These are phyloP conservation scores for Solanum etuberosum DNA, from an alignment of 257 asterid genomes.

Conservation along the genomic window DNA sequence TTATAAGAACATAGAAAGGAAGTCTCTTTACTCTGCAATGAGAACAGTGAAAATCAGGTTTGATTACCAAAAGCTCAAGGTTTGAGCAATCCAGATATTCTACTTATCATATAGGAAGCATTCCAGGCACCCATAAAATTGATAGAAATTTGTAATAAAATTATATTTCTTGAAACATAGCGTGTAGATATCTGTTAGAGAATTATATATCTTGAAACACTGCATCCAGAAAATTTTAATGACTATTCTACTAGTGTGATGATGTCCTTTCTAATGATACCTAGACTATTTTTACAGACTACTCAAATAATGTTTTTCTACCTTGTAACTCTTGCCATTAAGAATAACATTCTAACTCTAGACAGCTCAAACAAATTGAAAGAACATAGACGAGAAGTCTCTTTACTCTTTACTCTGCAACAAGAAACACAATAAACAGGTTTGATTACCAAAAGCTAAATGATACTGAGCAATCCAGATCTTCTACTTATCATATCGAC, in stretches of 20 bases:
- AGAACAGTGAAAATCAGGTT: neutral
- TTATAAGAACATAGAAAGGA: neutral
- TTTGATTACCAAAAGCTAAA: neutral
- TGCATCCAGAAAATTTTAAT: neutral
- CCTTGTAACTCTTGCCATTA: neutral
- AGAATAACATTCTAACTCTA: neutral
- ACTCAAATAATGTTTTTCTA: neutral
- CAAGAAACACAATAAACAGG: neutral
- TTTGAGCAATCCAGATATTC: neutral
- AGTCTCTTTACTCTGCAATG: neutral
- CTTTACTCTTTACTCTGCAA: neutral
- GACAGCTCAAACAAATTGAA: neutral
- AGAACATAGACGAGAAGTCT: neutral
- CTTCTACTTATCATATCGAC: neutral
- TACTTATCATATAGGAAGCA: neutral
- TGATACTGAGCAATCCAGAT: neutral
- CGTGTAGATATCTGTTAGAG: neutral
- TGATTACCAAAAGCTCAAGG: neutral
- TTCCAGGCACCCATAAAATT: neutral
- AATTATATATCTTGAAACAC: neutral
- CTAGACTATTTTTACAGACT: neutral
- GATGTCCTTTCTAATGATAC: neutral
- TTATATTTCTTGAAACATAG: neutral
- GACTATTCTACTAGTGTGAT: neutral
- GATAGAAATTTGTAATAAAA: neutral